Conservation (phyloP, 805 yeast species). For the Candida fluviatilis region DNA sequence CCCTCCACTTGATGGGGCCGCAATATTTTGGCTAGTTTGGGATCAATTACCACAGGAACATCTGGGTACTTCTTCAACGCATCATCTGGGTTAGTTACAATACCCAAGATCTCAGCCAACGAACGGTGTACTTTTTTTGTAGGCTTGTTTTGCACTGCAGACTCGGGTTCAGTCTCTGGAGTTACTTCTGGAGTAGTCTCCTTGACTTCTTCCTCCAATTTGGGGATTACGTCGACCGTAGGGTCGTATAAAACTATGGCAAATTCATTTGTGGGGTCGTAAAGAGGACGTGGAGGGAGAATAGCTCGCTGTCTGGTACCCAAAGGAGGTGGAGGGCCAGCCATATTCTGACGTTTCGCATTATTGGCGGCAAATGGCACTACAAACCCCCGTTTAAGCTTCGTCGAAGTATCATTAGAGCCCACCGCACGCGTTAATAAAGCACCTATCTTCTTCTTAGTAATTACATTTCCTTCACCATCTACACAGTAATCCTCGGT, state of each 20-base stretch:
- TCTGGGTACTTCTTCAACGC: constrained; percentile 57
- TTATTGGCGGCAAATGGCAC: constrained; percentile 52
- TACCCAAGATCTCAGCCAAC: constrained; percentile 77
- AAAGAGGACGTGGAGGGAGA: constrained; percentile 86
- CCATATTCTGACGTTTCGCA: constrained; percentile 28
- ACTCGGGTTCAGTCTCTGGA: constrained; percentile 12
- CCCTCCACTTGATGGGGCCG: constrained; percentile 98
- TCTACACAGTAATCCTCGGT: constrained; percentile 24
- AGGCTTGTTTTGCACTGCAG: constrained; percentile 13
- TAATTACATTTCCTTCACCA: constrained; percentile 27
- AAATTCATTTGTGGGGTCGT: constrained; percentile 89
- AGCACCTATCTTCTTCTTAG: constrained; percentile 48
- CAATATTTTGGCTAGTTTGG: constrained; percentile 72
- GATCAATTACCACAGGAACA: constrained; percentile 96
- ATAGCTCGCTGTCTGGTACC: constrained; percentile 73
- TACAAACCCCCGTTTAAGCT: constrained; percentile 43
- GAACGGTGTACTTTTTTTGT: constrained; percentile 55
- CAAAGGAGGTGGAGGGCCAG: constrained; percentile 69
- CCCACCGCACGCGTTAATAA: constrained; percentile 52
- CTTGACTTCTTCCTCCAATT: constrained; percentile 16
- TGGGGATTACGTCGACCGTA: constrained; percentile 63
- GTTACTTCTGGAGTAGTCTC: constrained; percentile 11
- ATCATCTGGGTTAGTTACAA: constrained; percentile 49
- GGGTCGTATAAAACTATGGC: constrained; percentile 96
- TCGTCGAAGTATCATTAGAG: constrained; percentile 31